Conservation (phyloP, 2,329 filamentous ascomycete species). For the Huntiella savannae region DNA sequence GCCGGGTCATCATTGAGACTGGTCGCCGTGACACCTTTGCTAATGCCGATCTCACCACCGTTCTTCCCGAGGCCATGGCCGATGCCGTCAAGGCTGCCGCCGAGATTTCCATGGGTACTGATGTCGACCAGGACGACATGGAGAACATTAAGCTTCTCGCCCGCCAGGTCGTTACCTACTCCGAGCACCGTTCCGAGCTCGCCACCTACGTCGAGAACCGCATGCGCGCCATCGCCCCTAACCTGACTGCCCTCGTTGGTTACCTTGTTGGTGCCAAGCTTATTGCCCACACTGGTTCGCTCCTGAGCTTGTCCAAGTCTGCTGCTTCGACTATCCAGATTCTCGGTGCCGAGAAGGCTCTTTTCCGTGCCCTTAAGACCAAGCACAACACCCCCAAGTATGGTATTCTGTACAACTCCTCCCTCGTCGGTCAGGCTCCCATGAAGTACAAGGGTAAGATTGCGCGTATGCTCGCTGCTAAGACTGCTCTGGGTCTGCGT, state of each 20-base stretch:
- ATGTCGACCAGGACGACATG: constrained; percentile 82
- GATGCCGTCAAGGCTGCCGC: constrained; percentile 78
- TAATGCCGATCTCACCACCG: constrained; percentile 62
- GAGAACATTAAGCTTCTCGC: constrained; percentile 83
- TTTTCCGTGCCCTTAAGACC: constrained; percentile 95
- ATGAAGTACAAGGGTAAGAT: constrained; percentile 99
- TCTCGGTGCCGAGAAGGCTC: constrained; percentile 91
- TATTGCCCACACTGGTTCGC: constrained; percentile 83
- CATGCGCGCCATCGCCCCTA: constrained; percentile 94
- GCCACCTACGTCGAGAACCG: constrained; percentile 76
- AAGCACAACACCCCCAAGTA: constrained; percentile 99
- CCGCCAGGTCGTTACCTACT: constrained; percentile 81
- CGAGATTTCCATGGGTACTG: constrained; percentile 95
- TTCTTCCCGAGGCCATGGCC: constrained; percentile 92
- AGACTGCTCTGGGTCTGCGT: constrained; percentile 80
- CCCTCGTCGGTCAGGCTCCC: constrained; percentile 86
- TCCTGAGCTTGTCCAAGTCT: constrained; percentile 87
- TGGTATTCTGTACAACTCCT: constrained; percentile 82
- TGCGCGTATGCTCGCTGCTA: constrained; percentile 84
- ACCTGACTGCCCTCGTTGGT: constrained; percentile 81
- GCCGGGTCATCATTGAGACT: constrained; percentile 70
- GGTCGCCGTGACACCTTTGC: constrained; percentile 72
- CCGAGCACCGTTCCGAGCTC: constrained; percentile 75
- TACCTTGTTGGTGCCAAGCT: constrained; percentile 86
- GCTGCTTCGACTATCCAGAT: constrained; percentile 95